Base-by-base conservation (phyloP, 1,284 basidiomycete species). In the Heterobasidion irregulare region DNA sequence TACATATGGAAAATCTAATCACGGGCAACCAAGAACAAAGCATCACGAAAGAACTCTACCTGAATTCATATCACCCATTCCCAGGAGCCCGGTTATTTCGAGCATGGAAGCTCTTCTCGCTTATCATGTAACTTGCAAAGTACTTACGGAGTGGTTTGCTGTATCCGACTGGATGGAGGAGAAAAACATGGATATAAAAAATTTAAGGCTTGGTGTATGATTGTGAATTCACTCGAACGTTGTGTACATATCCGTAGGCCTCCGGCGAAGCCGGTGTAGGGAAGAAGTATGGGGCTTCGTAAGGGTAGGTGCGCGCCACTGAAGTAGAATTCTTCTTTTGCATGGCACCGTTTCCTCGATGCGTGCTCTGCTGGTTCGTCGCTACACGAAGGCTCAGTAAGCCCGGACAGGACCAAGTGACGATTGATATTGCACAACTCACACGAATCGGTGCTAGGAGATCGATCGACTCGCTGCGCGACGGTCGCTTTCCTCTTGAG, bases 281-380 rank as follows among this genome's bases (percentile, higher is more conserved):
- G 58, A 79, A 77, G 66, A 79, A 82, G 62, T 81, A 84, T 2
- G 82, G 82, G 3, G 80, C 80, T 56, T 79, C 75, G 58, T 84
- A 84, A 1, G 83, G 81, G 48, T 78, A 72, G 1, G 82, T 84
- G 26, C 82, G 76, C 35, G 68, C 65, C 0, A 63, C 56, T 0
- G 61, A 59, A 26, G 52, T 56, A 36, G 59, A 34, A 26, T 6
- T 26, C 26, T 26, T 26, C 26, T 26, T 26, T 26, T 26, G 26
- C 26, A 26, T 26, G 26, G 4, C 26, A 26, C 26, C 26, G 26
- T 26, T 26, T 26, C 26, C 5, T 26, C 26, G 26, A 26, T 6
- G 26, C 26, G 2, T 4, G 26, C 26, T 26, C 26, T 26, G 4
- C 26, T 26, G 26, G 26, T 26, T 26, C 26, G 26, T 26, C 26